phyloP scores from a whole-genome alignment of 345 rosid species.

The Kandelia obovata region DNA sequence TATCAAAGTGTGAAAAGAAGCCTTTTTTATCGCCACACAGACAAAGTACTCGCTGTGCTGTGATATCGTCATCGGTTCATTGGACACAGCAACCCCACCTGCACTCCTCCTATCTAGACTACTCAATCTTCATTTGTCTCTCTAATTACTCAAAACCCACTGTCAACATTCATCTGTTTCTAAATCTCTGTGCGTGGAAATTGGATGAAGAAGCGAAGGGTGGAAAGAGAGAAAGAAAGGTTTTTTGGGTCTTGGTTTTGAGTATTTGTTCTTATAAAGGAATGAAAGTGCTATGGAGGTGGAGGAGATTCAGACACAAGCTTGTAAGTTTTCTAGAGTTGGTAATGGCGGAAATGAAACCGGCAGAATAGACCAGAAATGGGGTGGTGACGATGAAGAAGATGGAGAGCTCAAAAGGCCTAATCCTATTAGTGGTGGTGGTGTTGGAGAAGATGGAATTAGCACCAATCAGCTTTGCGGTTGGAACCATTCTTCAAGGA shows the following conservation, averaged over 20 bases:
- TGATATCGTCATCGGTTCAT: slow-evolving; percentile 56
- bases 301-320: slow-evolving; percentile 66
- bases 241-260: slow-evolving; percentile 15
- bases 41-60: slow-evolving; percentile 45
- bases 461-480: slow-evolving; percentile 44
- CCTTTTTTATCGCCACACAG: slow-evolving; percentile 36
- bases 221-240: slow-evolving; percentile 11
- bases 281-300: slow-evolving; percentile 87
- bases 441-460: slow-evolving; percentile 5
- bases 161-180: slow-evolving; percentile 7
- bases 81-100: slow-evolving; percentile 47
- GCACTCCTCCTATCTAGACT: slow-evolving; percentile 14
- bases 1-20: slow-evolving; percentile 50
- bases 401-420: slow-evolving; percentile 48
- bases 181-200: neutral
- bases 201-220: neutral
- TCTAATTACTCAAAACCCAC: slow-evolving; percentile 1
- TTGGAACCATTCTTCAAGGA: slow-evolving; percentile 75
- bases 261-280: slow-evolving; percentile 35
- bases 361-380: slow-evolving; percentile 34
- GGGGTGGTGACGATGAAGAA: slow-evolving; percentile 41
- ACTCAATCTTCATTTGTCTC: slow-evolving; percentile 5
- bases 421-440: slow-evolving; percentile 15
- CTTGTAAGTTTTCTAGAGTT: slow-evolving; percentile 52
- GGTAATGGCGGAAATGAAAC: slow-evolving; percentile 41